Evolutionary conservation across 2,329 filamentous ascomycete genomes (phyloP).

Genomic region (Plenodomus lindquistii): DNA sequence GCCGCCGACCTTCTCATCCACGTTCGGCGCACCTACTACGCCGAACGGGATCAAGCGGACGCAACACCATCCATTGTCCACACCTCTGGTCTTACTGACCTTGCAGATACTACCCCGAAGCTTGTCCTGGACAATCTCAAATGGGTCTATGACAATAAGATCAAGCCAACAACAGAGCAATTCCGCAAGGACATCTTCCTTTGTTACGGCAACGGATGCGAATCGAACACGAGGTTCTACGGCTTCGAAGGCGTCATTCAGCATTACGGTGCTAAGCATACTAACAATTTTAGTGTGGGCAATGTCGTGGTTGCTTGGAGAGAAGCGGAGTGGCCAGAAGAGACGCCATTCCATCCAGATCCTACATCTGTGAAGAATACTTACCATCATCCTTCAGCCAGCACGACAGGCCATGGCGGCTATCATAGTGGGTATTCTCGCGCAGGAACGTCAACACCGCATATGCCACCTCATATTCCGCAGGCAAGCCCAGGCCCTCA

Average conservation of each 20-base stretch:
- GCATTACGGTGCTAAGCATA: slow-evolving; percentile 84
- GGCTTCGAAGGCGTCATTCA: slow-evolving; percentile 80
- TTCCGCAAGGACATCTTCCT: slow-evolving; percentile 74
- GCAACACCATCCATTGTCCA: slow-evolving; percentile 34
- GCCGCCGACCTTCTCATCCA: slow-evolving; percentile 72
- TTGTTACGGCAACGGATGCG: slow-evolving; percentile 67
- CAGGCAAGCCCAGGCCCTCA: slow-evolving; percentile 45
- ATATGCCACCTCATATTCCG: slow-evolving; percentile 39
- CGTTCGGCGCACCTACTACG: slow-evolving; percentile 69
- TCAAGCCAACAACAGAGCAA: slow-evolving; percentile 69
- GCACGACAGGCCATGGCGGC: slow-evolving; percentile 28
- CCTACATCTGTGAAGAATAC: slow-evolving; percentile 52
- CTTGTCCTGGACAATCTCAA: slow-evolving; percentile 84
- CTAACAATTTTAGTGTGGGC: slow-evolving; percentile 68
- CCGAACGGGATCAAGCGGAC: slow-evolving; percentile 60
- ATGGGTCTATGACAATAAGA: slow-evolving; percentile 78
- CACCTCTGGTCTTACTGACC: slow-evolving; percentile 7
- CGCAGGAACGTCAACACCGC: slow-evolving; percentile 42
- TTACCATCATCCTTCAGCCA: slow-evolving; percentile 38
- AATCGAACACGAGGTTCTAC: slow-evolving; percentile 67
- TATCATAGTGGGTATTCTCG: slow-evolving; percentile 45
- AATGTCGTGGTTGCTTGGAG: slow-evolving; percentile 77
- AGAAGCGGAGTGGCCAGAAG: slow-evolving; percentile 75
- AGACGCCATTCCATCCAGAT: slow-evolving; percentile 71
- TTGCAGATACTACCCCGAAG: slow-evolving; percentile 58